phyloP scores from a whole-genome alignment of 345 rosid species.

The Gossypium rotundifolium region DNA sequence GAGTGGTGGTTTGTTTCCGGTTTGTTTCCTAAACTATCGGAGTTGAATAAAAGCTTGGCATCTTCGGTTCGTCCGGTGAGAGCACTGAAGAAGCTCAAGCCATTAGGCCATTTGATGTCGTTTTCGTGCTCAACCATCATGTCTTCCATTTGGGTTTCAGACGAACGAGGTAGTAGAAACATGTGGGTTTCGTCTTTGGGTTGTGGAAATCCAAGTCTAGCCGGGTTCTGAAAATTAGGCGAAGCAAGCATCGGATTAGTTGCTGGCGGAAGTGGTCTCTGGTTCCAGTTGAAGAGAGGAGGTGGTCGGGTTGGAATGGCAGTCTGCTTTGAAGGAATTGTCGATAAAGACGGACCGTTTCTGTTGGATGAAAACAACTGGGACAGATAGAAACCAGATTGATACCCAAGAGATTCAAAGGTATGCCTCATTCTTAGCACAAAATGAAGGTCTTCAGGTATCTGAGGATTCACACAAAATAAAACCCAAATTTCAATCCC shows the following conservation, averaged over 20 bases:
- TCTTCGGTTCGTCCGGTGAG: constrained; percentile 67
- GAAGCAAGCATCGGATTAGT: constrained; percentile 47
- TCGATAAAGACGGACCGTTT: constrained; percentile 42
- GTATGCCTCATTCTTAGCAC: constrained; percentile 93
- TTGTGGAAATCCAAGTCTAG: constrained; percentile 47
- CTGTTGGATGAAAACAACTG: constrained; percentile 78
- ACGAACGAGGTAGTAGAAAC: constrained; percentile 57
- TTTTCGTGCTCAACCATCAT: constrained; percentile 65
- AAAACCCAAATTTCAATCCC: no score
- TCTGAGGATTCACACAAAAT: constrained; percentile 30
- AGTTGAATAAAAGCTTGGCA: constrained; percentile 67
- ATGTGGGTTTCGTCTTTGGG: constrained; percentile 62
- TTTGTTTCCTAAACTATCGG: constrained; percentile 48
- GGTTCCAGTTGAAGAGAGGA: constrained; percentile 57
- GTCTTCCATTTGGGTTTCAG: constrained; percentile 40
- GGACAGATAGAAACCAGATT: constrained; percentile 88
- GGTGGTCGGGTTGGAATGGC: constrained; percentile 53
- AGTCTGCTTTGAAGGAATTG: constrained; percentile 50
- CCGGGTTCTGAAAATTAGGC: constrained; percentile 58
- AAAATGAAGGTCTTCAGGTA: constrained; percentile 93
- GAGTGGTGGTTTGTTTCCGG: constrained; percentile 28
- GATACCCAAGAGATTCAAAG: constrained; percentile 88
- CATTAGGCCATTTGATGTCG: constrained; percentile 91
- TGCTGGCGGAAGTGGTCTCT: constrained; percentile 43
- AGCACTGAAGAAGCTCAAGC: constrained; percentile 72